Conservation (phyloP, 2,329 filamentous ascomycete genomes). For the Sporothrix brasiliensis region DNA sequence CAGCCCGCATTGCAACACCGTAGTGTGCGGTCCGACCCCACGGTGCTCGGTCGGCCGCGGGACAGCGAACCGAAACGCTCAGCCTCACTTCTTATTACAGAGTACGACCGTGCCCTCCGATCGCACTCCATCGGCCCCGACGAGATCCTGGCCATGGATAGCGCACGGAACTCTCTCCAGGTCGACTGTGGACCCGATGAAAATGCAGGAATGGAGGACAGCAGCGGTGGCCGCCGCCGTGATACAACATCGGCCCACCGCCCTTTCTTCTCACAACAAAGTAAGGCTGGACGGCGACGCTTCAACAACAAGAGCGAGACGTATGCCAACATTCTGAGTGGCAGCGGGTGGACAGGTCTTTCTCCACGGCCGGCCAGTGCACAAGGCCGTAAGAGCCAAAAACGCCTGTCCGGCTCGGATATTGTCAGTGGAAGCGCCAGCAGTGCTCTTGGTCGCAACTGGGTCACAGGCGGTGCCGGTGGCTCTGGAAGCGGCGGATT, state of each 20-base stretch:
- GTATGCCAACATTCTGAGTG: conserved; percentile 39
- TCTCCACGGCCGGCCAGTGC: conserved; percentile 65
- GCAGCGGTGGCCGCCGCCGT: conserved; percentile 41
- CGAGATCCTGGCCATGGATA: conserved; percentile 57
- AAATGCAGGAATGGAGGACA: background rate
- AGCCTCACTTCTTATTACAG: conserved; percentile 61
- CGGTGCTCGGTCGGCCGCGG: conserved; percentile 44
- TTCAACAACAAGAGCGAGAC: conserved; percentile 34
- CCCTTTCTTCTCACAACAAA: conserved; percentile 43
- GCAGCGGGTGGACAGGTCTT: conserved; percentile 55
- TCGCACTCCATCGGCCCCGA: conserved; percentile 64
- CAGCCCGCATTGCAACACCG: conserved; percentile 47
- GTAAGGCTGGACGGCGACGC: conserved; percentile 38
- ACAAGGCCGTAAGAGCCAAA: conserved; percentile 54
- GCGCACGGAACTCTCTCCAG: conserved; percentile 57
- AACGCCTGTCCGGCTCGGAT: conserved; percentile 36
- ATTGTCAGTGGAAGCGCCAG: background rate
- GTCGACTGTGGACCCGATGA: conserved; percentile 46
- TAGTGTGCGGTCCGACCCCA: conserved; percentile 51
- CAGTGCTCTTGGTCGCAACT: conserved; percentile 8
- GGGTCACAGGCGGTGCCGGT: background rate
- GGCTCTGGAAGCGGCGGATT: background rate
- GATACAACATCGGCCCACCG: conserved; percentile 46
- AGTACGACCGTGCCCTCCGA: conserved; percentile 62
- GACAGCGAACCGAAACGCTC: conserved; percentile 56